Conservation (phyloP, 2,329 filamentous ascomycete genomes). For the Fusarium sp. region DNA sequence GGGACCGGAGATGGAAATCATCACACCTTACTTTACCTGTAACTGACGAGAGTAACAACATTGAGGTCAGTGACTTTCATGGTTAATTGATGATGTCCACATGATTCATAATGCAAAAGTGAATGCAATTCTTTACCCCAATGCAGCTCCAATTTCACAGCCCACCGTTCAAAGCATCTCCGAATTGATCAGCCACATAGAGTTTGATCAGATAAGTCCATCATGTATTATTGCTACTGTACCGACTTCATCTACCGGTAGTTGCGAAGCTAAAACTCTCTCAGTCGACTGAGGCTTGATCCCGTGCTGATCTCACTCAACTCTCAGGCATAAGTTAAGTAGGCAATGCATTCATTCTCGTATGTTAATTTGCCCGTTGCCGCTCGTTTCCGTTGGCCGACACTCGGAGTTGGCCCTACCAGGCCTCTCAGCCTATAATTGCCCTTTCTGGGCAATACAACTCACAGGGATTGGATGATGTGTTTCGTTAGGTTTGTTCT, state of each 20-base stretch:
- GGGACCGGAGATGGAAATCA: constrained; percentile 27
- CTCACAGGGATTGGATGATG: constrained; percentile 17
- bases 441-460: constrained; percentile 26
- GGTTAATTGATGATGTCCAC: constrained; percentile 1
- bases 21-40: constrained; percentile 9
- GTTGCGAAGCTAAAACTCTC: neutral
- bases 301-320: neutral
- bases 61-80: constrained; percentile 15
- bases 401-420: constrained; percentile 21
- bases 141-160: constrained; percentile 11
- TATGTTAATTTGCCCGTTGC: constrained; percentile 26
- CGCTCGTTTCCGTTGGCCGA: constrained; percentile 41
- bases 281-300: neutral
- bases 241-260: neutral
- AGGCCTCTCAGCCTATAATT: constrained; percentile 9
- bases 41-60: constrained; percentile 11
- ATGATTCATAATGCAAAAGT: constrained; percentile 17
- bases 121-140: constrained; percentile 5
- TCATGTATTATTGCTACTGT: constrained; percentile 1
- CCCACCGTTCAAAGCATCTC: neutral
- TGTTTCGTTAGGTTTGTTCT: constrained; percentile 14
- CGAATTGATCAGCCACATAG: neutral
- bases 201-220: constrained; percentile 23
- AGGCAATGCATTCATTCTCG: constrained; percentile 13
- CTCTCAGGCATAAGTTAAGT: neutral